Evolutionary conservation across 1,284 basidiomycete genomes (phyloP), one percentile per base, ranked within the genome.

Genomic region (Leccinum cinnamomeum): DNA sequence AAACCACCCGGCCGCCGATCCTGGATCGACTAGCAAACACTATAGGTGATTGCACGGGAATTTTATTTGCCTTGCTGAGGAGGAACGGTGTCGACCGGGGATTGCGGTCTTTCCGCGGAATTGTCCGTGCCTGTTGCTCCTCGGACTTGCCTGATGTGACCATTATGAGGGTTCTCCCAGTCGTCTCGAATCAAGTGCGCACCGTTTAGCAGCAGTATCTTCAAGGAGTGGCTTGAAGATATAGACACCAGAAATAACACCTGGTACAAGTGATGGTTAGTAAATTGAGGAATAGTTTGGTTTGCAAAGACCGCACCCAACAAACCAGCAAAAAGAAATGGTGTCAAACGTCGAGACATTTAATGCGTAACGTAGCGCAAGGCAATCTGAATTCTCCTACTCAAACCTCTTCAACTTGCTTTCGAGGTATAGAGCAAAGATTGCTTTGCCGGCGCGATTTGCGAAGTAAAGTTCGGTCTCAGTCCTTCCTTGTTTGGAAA

Each of bases 221-320:
- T 66, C 67, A 14, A 84, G 67, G 60, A 81, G 63, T 16, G 82
- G 83, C 64, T 77, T 76, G 70, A 84, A 85, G 62, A 89, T 85
- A 70, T 89, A 89, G 39, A 88, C 69, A 14, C 88, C 88, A 12
- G 87, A 88, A 25, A 79, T 65, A 53, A 87, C 71, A 33, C 87
- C 88, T 89, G 65, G 35, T 4, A 56, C 14, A n/a, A 5, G 25
- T 33, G 44, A 20, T 8, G 72, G 57, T 46, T 39, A 35, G 28
- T 12, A 37, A 51, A 57, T 7, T 14, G 18, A 23, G 46, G 46
- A 1, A 20, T 48, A 12, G 12, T 14, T 55, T 10, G 8, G 7
- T 51, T 54, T 33, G 6, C 37, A 53, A 51, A 61, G 11, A 39
- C 54, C 66, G 62, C 55, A 77, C 73, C 73, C 56, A 76, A 48